Percentiles rank a stretch among this genome's conserved stretches.
phyloP scores from a whole-genome alignment of 768 basidiomycete species.

The Termitomyces sp. region DNA sequence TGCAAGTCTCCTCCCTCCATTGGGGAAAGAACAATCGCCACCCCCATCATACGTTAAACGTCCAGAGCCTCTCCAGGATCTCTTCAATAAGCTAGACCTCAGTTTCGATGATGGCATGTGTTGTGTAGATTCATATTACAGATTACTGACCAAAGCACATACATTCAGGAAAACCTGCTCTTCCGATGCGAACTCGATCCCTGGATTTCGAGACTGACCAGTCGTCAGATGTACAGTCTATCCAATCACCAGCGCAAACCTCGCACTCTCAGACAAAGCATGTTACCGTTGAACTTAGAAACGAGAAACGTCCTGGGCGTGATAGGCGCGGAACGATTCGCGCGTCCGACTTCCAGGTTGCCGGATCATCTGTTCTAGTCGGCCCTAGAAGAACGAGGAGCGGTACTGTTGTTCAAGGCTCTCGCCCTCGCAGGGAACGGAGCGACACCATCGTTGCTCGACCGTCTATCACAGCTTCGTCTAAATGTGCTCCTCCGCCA shows the following conservation, averaged over 20 bases:
- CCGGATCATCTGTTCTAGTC: constrained; percentile 2
- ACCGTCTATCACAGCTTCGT: constrained; percentile 5
- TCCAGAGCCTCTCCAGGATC: constrained; percentile 9
- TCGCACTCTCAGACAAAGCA: constrained; percentile 7
- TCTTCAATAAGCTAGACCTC: constrained; percentile 17
- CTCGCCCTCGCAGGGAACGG: constrained; percentile 17
- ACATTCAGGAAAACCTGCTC: constrained; percentile 2
- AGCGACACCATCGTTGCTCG: constrained; percentile 17
- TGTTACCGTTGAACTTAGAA: not conserved
- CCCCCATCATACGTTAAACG: not conserved
- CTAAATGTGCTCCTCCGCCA: constrained; percentile 5
- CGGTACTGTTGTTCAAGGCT: constrained; percentile 37
- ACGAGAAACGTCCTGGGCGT: constrained; percentile 17
- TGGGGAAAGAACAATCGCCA: not conserved
- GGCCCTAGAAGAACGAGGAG: constrained; percentile 41
- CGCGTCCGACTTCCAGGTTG: constrained; percentile 37
- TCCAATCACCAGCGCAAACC: constrained; percentile 12
- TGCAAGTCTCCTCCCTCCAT: not conserved
- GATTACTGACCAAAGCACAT: not conserved
- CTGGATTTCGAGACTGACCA: constrained; percentile 9
- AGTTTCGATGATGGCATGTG: constrained; percentile 8
- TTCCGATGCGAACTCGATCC: constrained; percentile 8
- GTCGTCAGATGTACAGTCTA: not conserved
- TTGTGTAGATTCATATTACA: not conserved
- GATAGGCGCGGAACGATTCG: constrained; percentile 48